These are phyloP conservation scores for Botryotinia calthae DNA, from an alignment of 2,329 filamentous ascomycete genomes.

Conservation along the genomic window DNA sequence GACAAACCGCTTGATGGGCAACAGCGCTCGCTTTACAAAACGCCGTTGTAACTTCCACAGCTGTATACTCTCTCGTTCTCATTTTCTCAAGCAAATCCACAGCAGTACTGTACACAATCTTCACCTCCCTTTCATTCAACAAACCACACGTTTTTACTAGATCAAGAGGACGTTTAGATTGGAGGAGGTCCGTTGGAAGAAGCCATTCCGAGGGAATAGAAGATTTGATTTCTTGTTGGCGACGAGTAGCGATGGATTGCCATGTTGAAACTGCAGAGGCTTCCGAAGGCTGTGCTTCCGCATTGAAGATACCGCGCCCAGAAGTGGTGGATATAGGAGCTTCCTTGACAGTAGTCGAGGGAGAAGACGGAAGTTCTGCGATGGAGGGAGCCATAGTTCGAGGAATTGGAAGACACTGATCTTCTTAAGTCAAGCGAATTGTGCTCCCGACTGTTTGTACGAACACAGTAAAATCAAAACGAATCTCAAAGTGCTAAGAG, in stretches of 20 bases:
- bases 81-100: slow-evolving; percentile 38
- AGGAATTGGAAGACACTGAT: not conserved
- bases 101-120: slow-evolving; percentile 35
- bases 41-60: slow-evolving; percentile 44
- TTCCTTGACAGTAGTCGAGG: not conserved
- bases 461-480: not conserved
- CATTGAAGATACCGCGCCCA: no score
- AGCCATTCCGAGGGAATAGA: slow-evolving; percentile 10
- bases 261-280: not conserved
- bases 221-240: not conserved
- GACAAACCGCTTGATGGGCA: slow-evolving; percentile 52
- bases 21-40: slow-evolving; percentile 55
- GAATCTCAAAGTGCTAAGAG: not conserved
- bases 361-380: not conserved
- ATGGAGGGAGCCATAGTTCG: not conserved
- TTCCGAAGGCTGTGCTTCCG: not conserved
- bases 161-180: not conserved
- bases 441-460: not conserved
- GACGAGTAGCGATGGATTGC: not conserved
- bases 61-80: slow-evolving; percentile 45
- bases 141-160: not conserved
- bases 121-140: not conserved
- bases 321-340: not conserved
- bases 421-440: not conserved
- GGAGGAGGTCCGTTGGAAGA: not conserved